These are phyloP conservation scores for Ogataea paradorogensis DNA, from an alignment of 805 yeast genomes.

Conservation along the genomic window DNA sequence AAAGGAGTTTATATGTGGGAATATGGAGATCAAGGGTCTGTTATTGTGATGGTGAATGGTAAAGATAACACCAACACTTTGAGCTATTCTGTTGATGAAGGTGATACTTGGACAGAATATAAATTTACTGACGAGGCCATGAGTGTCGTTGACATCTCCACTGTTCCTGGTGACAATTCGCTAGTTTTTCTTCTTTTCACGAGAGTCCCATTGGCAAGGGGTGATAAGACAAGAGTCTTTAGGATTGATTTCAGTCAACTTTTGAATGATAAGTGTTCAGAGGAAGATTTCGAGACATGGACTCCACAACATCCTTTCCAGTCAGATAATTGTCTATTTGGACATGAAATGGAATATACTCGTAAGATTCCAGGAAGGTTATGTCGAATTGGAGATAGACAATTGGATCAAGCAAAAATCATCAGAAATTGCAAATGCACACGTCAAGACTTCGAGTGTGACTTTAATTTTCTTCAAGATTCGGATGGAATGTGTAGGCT, in stretches of 20 bases:
- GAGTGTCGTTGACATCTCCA: slow-evolving; percentile 65
- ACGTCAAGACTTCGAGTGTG: slow-evolving; percentile 87
- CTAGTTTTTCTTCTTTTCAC: slow-evolving; percentile 70
- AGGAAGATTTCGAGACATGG: slow-evolving; percentile 64
- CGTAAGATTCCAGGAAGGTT: slow-evolving; percentile 60
- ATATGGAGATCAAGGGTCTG: slow-evolving; percentile 88
- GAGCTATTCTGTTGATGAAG: slow-evolving; percentile 71
- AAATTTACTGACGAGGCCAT: slow-evolving; percentile 62
- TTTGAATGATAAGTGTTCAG: slow-evolving; percentile 46
- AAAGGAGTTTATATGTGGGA: slow-evolving; percentile 85
- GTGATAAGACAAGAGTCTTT: slow-evolving; percentile 47
- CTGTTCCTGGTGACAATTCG: slow-evolving; percentile 85
- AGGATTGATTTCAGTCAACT: slow-evolving; percentile 57
- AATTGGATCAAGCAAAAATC: slow-evolving; percentile 53
- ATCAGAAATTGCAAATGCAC: slow-evolving; percentile 75
- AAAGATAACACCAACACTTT: slow-evolving; percentile 56
- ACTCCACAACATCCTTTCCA: slow-evolving; percentile 55
- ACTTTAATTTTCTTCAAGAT: slow-evolving; percentile 69
- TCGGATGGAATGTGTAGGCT: slow-evolving; percentile 74
- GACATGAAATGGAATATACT: slow-evolving; percentile 59
- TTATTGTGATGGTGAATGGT: slow-evolving; percentile 67
- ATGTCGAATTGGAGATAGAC: slow-evolving; percentile 62
- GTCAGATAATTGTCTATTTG: slow-evolving; percentile 57
- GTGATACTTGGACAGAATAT: slow-evolving; percentile 67
- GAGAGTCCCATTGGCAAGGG: slow-evolving; percentile 42